These are phyloP conservation scores for Colletotrichum filicis DNA, from an alignment of 2,329 filamentous ascomycete species.

Conservation along the genomic window DNA sequence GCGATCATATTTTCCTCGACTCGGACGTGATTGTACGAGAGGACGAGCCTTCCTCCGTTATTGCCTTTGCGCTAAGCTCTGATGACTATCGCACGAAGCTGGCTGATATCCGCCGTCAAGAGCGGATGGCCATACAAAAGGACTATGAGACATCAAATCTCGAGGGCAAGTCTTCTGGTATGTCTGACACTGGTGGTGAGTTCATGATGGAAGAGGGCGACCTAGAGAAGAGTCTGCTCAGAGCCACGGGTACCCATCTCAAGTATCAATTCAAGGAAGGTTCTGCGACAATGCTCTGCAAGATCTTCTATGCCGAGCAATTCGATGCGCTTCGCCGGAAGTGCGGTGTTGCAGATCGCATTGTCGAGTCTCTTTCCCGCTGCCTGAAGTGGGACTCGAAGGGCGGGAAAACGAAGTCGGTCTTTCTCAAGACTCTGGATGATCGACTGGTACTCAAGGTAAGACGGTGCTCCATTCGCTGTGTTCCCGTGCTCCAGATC, in stretches of 20 bases:
- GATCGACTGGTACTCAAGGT: slow-evolving; percentile 91
- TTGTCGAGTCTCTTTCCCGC: slow-evolving; percentile 92
- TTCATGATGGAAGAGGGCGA: slow-evolving; percentile 71
- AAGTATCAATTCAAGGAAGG: slow-evolving; percentile 97
- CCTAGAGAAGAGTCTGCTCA: slow-evolving; percentile 86
- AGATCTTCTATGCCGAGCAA: slow-evolving; percentile 98
- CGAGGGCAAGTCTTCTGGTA: slow-evolving; percentile 43
- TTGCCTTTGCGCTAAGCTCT: slow-evolving; percentile 90
- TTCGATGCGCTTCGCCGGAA: slow-evolving; percentile 95
- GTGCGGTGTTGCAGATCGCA: slow-evolving; percentile 91
- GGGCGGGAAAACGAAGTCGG: slow-evolving; percentile 96
- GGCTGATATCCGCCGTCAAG: slow-evolving; percentile 62
- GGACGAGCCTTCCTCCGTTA: slow-evolving; percentile 95
- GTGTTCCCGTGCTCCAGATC: neutral
- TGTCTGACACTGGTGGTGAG: slow-evolving; percentile 48
- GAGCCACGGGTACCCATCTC: slow-evolving; percentile 89
- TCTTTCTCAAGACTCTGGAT: slow-evolving; percentile 96
- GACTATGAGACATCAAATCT: slow-evolving; percentile 36
- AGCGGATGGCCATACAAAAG: slow-evolving; percentile 37
- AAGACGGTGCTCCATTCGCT: neutral
- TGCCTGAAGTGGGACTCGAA: slow-evolving; percentile 99
- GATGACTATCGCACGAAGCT: slow-evolving; percentile 88
- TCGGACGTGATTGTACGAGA: slow-evolving; percentile 97
- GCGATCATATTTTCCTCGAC: slow-evolving; percentile 96
- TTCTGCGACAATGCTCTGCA: slow-evolving; percentile 94